Conservation (phyloP, 169 alveolate species). For the Plasmodium inui region DNA sequence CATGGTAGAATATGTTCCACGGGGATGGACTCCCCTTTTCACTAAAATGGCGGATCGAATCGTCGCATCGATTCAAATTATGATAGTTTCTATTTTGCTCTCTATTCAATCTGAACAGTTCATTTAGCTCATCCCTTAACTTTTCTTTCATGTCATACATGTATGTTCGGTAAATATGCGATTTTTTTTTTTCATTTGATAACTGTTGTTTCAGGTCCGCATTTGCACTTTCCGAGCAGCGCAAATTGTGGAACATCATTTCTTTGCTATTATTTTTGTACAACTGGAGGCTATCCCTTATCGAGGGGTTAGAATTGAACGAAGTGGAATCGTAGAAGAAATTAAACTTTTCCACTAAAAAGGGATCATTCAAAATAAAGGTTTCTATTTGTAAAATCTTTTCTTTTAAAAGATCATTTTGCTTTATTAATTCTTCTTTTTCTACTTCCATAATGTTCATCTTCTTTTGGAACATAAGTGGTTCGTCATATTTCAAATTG, state of each 20-base stretch:
- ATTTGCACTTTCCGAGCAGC: conserved; percentile 43
- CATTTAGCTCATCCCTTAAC: conserved; percentile 22
- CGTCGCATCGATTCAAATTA: background rate
- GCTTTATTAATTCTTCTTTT: conserved; percentile 31
- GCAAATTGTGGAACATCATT: conserved; percentile 5
- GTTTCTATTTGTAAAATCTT: conserved; percentile 72
- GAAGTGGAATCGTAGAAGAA: background rate
- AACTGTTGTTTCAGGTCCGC: conserved; percentile 24
- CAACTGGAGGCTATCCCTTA: conserved; percentile 17
- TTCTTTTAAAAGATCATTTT: conserved; percentile 50
- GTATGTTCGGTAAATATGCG: background rate
- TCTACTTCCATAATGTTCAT: conserved; percentile 29
- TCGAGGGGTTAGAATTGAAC: background rate
- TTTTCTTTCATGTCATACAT: conserved; percentile 21
- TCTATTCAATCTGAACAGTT: conserved; percentile 5
- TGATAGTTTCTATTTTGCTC: background rate
- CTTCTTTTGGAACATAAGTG: conserved; percentile 27
- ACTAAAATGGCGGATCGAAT: background rate
- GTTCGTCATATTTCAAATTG: conserved; percentile 57
- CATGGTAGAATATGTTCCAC: background rate
- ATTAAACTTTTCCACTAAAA: conserved; percentile 67
- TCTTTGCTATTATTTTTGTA: conserved; percentile 16
- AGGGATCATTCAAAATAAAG: conserved; percentile 74
- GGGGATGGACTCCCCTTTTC: background rate
- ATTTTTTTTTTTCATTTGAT: conserved; percentile 30